phyloP scores from a whole-genome alignment of 192 early-diverging fungal species.

The Backusella psychrophila region DNA sequence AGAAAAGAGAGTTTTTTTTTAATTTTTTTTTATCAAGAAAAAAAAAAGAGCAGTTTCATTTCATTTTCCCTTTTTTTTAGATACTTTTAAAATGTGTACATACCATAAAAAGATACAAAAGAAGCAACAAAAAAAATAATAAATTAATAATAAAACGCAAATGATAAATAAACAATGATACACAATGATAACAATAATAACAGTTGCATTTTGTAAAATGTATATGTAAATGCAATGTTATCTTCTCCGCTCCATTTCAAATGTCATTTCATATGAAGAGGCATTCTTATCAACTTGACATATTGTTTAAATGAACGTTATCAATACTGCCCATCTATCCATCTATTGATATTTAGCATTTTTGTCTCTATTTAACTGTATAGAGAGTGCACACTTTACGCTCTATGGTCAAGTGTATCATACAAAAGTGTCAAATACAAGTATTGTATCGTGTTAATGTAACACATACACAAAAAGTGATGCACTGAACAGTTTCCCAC shows the following conservation, averaged over 20 bases:
- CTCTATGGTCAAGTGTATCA: neutral
- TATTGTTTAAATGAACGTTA: no score
- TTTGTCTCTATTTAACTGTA: no score
- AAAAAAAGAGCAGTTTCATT: no score
- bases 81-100: slow-evolving; percentile 1
- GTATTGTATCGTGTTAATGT: neutral
- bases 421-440: neutral
- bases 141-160: neutral
- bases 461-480: neutral
- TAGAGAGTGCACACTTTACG: no score
- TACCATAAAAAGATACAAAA: neutral
- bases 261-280: neutral
- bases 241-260: neutral
- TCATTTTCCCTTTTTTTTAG: neutral
- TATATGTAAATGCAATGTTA: neutral
- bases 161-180: neutral
- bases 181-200: neutral
- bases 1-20: neutral
- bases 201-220: neutral
- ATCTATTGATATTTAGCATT: no score
- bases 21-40: neutral
- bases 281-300: no score
- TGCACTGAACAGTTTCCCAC: neutral
- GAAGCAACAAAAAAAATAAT: neutral
- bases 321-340: no score